Percentiles rank a stretch among this genome's conserved stretches.
These are phyloP conservation scores for Castanopsis chinensis DNA, from an alignment of 306 rosid genomes.

Conservation along the genomic window DNA sequence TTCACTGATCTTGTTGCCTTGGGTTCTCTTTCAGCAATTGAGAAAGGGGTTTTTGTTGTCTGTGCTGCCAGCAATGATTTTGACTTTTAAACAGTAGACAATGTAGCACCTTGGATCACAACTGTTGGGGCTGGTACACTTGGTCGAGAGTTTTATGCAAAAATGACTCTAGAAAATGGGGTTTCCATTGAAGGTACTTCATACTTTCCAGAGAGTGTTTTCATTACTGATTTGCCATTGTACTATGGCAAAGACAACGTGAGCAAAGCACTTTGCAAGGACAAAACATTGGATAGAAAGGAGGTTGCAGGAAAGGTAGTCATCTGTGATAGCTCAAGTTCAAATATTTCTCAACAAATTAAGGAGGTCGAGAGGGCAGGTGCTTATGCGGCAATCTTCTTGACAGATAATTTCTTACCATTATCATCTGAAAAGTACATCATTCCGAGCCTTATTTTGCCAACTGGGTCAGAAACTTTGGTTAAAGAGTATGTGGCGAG, in stretches of 20 bases:
- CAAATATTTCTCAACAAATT: background rate
- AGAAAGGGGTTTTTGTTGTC: background rate
- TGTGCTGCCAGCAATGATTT: constrained; percentile 1
- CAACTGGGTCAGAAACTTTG: background rate
- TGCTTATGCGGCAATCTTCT: constrained; percentile 7
- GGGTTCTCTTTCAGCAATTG: constrained; percentile 4
- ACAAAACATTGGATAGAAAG: background rate
- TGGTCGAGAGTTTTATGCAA: background rate
- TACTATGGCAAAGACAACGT: constrained; percentile 7
- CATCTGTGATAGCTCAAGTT: background rate
- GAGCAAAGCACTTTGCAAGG: background rate
- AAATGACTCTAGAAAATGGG: background rate
- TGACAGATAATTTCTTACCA: background rate
- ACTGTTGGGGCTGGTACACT: constrained; percentile 15
- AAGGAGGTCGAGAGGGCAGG: background rate
- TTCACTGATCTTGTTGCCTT: background rate
- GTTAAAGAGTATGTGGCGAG: background rate
- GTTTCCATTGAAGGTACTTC: background rate
- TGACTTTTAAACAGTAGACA: background rate
- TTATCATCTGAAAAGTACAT: no score
- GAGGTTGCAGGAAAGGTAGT: constrained; percentile 14
- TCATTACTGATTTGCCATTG: background rate
- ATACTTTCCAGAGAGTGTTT: background rate
- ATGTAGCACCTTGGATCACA: constrained; percentile 22
- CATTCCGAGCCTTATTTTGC: background rate